Base-by-base conservation (phyloP, 352 stramenopile species). In the Phytophthora ohioensis region DNA sequence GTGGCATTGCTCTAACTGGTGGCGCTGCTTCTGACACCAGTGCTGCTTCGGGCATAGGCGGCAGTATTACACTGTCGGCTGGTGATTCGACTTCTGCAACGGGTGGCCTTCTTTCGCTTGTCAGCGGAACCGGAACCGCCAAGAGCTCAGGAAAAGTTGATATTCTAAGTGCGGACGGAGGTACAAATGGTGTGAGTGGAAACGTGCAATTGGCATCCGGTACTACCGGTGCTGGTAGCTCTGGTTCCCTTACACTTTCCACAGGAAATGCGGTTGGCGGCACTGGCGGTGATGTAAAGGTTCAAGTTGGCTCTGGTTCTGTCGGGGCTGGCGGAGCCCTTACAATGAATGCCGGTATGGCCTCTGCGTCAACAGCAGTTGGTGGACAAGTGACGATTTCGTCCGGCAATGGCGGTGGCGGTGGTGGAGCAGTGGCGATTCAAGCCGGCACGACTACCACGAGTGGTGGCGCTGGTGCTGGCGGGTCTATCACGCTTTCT, bases 81-180 rank as follows among this genome's bases (percentile, higher is more conserved):
- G 81, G 81, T 32, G 51, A 56, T 53, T 87, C 79, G 30, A 58
- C 39, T 32, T 76, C 57, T 32, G 63, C 70, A 32, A 78, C 80
- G 41, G 79, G 79, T 38, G 81, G 81, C 34, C 53, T 72, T 4
- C 42, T 90, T 30, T 75, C 67, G 8, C 56, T 90, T 5, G 34
- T 72, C 8, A 82, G 71, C 35, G 81, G 75, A 21, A 70, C 66
- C n/a, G 80, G 77, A 52, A 56, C 34, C 12, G 42, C 70, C 15
- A 87, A 83, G 45, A 81, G 70, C 34, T 87, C 79, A 8, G 81
- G 81, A 54, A 77, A 76, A 63, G 55, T 90, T 56, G 64, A 79
- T 27, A 63, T 90, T 32, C 32, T 72, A 42, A 71, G 71, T 42
- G 76, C 74, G 15, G 75, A 79, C 52, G 57, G 69, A 53, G 69